Evolutionary conservation across 192 early-diverging fungal species (phyloP).

Genomic region (Rhizoclosmatium globosum): DNA sequence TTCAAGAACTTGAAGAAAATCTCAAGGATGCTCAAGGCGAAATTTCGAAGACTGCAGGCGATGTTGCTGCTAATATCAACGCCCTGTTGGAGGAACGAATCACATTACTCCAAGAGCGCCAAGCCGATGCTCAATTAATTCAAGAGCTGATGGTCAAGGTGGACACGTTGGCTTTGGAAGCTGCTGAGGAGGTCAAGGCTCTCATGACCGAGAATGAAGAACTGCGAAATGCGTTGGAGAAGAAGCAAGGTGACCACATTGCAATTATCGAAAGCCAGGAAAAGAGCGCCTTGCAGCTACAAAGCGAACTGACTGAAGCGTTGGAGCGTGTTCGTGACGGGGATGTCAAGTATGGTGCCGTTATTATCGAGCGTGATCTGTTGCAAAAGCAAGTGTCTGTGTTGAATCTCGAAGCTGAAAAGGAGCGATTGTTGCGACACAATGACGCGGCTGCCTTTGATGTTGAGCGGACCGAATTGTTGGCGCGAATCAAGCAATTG

Average conservation of each 20-base stretch:
- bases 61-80: constrained; percentile 7
- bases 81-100: not conserved
- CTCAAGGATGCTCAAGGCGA: constrained; percentile 8
- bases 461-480: not conserved
- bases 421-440: not conserved
- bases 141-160: not conserved
- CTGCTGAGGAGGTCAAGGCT: not conserved
- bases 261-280: not conserved
- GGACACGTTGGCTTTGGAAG: not conserved
- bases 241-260: not conserved
- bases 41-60: not conserved
- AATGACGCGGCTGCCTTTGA: not conserved
- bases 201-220: not conserved
- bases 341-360: not conserved
- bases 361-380: not conserved
- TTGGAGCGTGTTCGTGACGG: not conserved
- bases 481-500: not conserved
- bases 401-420: not conserved
- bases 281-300: not conserved
- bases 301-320: not conserved
- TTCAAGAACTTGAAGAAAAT: constrained; percentile 6
- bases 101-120: not conserved
- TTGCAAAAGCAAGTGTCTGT: not conserved
- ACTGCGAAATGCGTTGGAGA: not conserved
- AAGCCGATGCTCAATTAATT: not conserved